These are phyloP conservation scores for Perilla frutescens DNA, from an alignment of 257 asterid genomes.

Conservation along the genomic window DNA sequence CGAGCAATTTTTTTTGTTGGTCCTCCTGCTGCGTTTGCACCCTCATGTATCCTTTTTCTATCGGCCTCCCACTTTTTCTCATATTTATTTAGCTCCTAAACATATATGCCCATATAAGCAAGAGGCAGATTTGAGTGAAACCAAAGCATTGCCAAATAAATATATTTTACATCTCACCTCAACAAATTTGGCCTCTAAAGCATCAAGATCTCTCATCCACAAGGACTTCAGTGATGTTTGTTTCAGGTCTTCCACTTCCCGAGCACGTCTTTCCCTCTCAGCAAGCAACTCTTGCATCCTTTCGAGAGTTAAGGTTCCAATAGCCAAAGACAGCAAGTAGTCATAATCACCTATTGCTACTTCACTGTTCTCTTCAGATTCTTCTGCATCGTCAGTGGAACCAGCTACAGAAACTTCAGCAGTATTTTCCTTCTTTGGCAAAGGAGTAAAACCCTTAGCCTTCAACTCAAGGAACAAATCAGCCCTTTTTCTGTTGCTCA, in stretches of 20 bases:
- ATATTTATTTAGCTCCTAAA: slow-evolving; percentile 63
- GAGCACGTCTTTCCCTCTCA: slow-evolving; percentile 66
- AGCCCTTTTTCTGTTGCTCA: slow-evolving; percentile 85
- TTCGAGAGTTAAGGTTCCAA: slow-evolving; percentile 83
- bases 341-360: slow-evolving; percentile 70
- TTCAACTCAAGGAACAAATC: slow-evolving; percentile 81
- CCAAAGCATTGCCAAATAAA: background rate
- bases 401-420: slow-evolving; percentile 73
- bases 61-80: slow-evolving; percentile 56
- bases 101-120: slow-evolving; percentile 8
- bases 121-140: background rate
- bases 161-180: slow-evolving; percentile 56
- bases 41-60: slow-evolving; percentile 39
- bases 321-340: slow-evolving; percentile 80
- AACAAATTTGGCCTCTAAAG: slow-evolving; percentile 60
- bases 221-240: slow-evolving; percentile 63
- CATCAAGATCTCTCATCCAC: slow-evolving; percentile 84
- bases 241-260: slow-evolving; percentile 71
- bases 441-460: slow-evolving; percentile 86
- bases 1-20: slow-evolving; percentile 55
- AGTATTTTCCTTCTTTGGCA: slow-evolving; percentile 64
- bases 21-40: slow-evolving; percentile 39
- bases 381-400: slow-evolving; percentile 65
- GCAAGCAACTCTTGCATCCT: slow-evolving; percentile 74
- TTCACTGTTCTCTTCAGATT: slow-evolving; percentile 60